Evolutionary conservation across 768 basidiomycete genomes (phyloP).

Genomic region (Russula brevipes): DNA sequence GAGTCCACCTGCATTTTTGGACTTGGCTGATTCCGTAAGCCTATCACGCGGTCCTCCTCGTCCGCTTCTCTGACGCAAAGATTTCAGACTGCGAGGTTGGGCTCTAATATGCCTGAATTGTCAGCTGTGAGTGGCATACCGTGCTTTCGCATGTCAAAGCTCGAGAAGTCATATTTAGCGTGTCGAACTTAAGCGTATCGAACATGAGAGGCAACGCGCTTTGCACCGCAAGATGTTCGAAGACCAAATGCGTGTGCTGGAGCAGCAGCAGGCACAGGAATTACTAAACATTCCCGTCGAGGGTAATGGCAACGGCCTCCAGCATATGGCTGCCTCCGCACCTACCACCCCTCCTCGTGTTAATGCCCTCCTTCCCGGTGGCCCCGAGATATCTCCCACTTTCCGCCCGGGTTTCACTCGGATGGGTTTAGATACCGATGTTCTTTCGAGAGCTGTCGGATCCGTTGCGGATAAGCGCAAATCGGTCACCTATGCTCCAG

Average conservation of each 20-base stretch:
- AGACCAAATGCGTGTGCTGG: conserved; percentile 92
- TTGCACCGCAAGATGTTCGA: conserved; percentile 89
- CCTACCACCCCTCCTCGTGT: conserved; percentile 84
- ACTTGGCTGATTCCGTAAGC: conserved; percentile 89
- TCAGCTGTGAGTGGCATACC: conserved; percentile 58
- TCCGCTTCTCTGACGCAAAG: conserved; percentile 11
- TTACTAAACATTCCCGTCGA: conserved; percentile 72
- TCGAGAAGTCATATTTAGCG: conserved; percentile 44
- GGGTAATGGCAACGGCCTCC: conserved; percentile 43
- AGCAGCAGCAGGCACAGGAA: conserved; percentile 86
- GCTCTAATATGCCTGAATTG: conserved; percentile 82
- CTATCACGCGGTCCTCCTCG: conserved; percentile 16
- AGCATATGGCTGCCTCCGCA: conserved; percentile 81
- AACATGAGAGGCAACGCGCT: conserved; percentile 86
- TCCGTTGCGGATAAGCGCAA: conserved; percentile 72
- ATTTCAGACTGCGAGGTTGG: conserved; percentile 70
- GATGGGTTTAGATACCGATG: conserved; percentile 49
- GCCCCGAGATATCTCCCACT: conserved; percentile 40
- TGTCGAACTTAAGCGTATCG: conserved; percentile 81
- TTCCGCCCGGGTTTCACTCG: conserved; percentile 43
- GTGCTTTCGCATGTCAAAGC: conserved; percentile 11
- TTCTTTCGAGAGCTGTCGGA: conserved; percentile 65
- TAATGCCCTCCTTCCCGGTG: conserved; percentile 59
- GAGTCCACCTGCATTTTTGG: conserved; percentile 87
- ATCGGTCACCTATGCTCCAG: conserved; percentile 79